Evolutionary conservation across 2,329 filamentous ascomycete genomes (phyloP), one percentile per base, ranked within the genome.

Genomic region (Fusarium sp.): DNA sequence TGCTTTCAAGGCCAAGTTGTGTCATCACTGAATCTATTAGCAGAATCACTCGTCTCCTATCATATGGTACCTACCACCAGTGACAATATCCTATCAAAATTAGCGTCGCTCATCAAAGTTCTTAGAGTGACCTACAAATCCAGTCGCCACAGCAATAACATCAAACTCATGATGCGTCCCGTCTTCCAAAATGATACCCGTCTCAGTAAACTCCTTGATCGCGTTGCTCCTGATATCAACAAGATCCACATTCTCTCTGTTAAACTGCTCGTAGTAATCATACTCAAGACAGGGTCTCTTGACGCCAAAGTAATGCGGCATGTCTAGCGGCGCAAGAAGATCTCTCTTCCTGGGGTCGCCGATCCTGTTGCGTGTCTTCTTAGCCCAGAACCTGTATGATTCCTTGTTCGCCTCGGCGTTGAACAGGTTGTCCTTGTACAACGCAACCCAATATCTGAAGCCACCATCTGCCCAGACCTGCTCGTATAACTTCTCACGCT

Each of bases 381-480:
- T 80, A 4, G 79, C 80, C 85, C 87, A 89, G 74, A 88, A 89
- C 4, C 84, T 78, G 71, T 89, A 90, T 0, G 82, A 79, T 56
- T 83, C 81, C n/a, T 81, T 75, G 72, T 89, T 90, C 4, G 85
- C 84, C 16, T 84, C 79, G 0, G 76, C 44, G 29, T 81, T 77
- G 20, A 78, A 75, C 7, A 88, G 66, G 52, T 82, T 81, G 57
- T 91, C 88, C 56, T 84, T 84, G 79, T 89, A 90, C 4, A 81
- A 75, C 0, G 79, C 79, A 4, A 89, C 79, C 86, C 86, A 88
- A 75, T 81, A 87, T 2, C 79, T 79, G 77, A 89, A 89, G 1
- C 87, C 88, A 4, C 87, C 88, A 0, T 81, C 76, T 4, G 78
- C 55, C 83, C 84, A 90, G 11, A 85, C 74, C 6, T 79, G 66